Conservation (phyloP, 371 early-diverging fungal genomes). For the Actinomortierella ambigua region DNA sequence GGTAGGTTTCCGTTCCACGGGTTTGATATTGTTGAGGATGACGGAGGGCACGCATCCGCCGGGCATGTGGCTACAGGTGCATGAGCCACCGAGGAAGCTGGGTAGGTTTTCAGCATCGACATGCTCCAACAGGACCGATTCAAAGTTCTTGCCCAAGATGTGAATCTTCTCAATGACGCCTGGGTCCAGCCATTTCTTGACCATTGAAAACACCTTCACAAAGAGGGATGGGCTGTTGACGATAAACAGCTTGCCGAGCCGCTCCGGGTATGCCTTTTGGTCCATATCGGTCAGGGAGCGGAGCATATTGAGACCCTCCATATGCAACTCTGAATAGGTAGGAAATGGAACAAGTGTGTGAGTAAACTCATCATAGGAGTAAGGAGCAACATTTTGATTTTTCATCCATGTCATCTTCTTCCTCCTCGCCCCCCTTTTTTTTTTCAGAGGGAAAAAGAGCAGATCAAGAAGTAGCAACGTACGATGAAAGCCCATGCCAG, state of each 20-base stretch:
- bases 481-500: slow-evolving; percentile 78
- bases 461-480: slow-evolving; percentile 20
- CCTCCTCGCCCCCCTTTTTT: slow-evolving; percentile 2
- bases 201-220: slow-evolving; percentile 80
- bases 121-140: slow-evolving; percentile 67
- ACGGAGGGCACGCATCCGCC: slow-evolving; percentile 73
- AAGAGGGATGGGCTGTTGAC: slow-evolving; percentile 86
- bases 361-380: too few species aligned
- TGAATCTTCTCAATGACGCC: slow-evolving; percentile 82
- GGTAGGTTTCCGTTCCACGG: slow-evolving; percentile 17
- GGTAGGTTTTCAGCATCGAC: slow-evolving; percentile 82
- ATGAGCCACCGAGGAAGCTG: slow-evolving; percentile 76
- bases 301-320: slow-evolving; percentile 78
- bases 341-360: slow-evolving; percentile 1
- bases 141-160: slow-evolving; percentile 73
- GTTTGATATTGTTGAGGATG: slow-evolving; percentile 45
- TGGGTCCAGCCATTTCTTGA: slow-evolving; percentile 85
- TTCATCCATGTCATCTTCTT: background rate
- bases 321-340: slow-evolving; percentile 65
- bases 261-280: slow-evolving; percentile 86
- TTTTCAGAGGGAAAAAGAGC: background rate
- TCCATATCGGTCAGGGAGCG: slow-evolving; percentile 78
- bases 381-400: too few species aligned
- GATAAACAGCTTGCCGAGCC: slow-evolving; percentile 76
- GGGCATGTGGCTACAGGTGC: slow-evolving; percentile 82